These are phyloP conservation scores for Aspergillus ustus DNA, from an alignment of 2,329 filamentous ascomycete species.

Conservation along the genomic window DNA sequence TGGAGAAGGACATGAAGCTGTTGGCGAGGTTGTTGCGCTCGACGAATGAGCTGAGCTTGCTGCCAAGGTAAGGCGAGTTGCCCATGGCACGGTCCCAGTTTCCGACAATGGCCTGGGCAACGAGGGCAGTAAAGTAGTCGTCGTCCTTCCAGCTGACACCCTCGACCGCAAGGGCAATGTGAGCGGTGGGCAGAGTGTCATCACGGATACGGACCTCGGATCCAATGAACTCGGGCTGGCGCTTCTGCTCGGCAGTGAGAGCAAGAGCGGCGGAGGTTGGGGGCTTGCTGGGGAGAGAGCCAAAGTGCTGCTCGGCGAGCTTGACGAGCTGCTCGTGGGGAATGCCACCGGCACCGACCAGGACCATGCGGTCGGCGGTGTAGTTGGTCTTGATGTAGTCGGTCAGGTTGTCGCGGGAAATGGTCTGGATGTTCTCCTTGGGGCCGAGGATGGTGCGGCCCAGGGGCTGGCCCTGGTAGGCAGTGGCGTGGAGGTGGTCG, in stretches of 20 bases:
- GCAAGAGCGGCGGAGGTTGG: conserved; percentile 74
- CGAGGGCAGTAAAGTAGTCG: conserved; percentile 97
- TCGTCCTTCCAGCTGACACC: conserved; percentile 99
- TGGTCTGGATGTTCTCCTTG: conserved; percentile 97
- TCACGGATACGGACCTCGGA: conserved; percentile 95
- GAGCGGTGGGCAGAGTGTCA: conserved; percentile 92
- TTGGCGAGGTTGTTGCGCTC: conserved; percentile 95
- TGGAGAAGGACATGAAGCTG: conserved; percentile 99
- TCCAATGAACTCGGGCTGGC: conserved; percentile 91
- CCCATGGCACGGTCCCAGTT: conserved; percentile 99
- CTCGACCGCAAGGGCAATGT: conserved; percentile 98
- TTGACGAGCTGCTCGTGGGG: conserved; percentile 93
- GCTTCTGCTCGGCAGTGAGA: conserved; percentile 75
- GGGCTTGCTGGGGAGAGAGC: conserved; percentile 73
- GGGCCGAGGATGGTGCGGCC: conserved; percentile 97
- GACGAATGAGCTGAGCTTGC: conserved; percentile 94
- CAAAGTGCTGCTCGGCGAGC: conserved; percentile 95
- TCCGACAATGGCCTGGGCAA: conserved; percentile 97
- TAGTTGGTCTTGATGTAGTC: conserved; percentile 99
- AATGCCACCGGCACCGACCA: conserved; percentile 91
- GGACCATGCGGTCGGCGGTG: conserved; percentile 98
- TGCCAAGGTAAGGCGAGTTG: conserved; percentile 94
- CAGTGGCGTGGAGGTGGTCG: conserved; percentile 97
- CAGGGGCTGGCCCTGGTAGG: conserved; percentile 93
- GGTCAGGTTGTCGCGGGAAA: conserved; percentile 85